phyloP scores from a whole-genome alignment of 1,284 basidiomycete species.

The Papiliotrema terrestris region DNA sequence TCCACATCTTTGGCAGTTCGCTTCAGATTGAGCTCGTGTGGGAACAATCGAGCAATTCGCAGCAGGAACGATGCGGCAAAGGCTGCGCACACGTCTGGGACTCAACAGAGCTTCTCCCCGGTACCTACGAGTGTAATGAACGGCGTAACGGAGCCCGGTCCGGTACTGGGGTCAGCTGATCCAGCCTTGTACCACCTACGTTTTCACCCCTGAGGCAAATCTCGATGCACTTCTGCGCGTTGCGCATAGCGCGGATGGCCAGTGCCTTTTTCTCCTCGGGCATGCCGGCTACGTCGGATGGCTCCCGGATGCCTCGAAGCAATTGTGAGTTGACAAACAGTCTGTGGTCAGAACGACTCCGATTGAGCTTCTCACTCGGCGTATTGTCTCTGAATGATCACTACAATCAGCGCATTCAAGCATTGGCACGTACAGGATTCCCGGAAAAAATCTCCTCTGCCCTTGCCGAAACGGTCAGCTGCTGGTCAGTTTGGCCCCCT shows the following conservation, averaged over 20 bases:
- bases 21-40: conserved; percentile 72
- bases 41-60: conserved; percentile 79
- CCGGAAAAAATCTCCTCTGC: conserved; percentile 44
- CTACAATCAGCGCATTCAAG: conserved; percentile 13
- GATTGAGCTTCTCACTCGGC: conserved; percentile 27
- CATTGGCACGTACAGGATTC: conserved; percentile 32
- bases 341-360: conserved; percentile 4
- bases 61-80: conserved; percentile 86
- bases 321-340: conserved; percentile 50
- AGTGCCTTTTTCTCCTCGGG: conserved; percentile 45
- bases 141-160: conserved; percentile 78
- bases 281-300: conserved; percentile 44
- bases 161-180: conserved; percentile 58
- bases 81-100: conserved; percentile 85
- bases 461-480: conserved; percentile 43
- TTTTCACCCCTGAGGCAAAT: conserved; percentile 46
- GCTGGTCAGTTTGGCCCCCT: not conserved
- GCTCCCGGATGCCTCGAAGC: conserved; percentile 44
- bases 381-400: conserved; percentile 43
- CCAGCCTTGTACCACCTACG: conserved; percentile 10
- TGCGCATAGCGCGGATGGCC: conserved; percentile 48
- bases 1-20: conserved; percentile 75
- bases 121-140: conserved; percentile 52
- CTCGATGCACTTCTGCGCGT: conserved; percentile 47
- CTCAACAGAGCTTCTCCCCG: not conserved